phyloP scores from a whole-genome alignment of 2,329 filamentous ascomycete genomes.

The Metarhizium brunneum region DNA sequence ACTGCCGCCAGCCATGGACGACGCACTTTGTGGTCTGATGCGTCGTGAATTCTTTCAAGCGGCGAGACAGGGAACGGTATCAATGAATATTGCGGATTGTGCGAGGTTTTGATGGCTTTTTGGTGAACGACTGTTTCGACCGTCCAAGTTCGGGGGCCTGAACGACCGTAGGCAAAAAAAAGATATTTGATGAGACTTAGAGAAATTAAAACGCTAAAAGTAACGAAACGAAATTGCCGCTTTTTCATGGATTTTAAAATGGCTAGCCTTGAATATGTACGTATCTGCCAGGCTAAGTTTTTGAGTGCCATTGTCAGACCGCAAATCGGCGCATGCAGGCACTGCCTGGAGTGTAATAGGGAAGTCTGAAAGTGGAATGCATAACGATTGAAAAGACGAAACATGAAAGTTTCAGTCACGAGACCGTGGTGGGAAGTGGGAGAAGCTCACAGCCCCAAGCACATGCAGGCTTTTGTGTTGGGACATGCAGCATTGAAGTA shows the following conservation, averaged over 20 bases:
- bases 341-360: too few relatives aligned
- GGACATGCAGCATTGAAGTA: too few relatives aligned
- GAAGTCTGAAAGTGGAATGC: too few relatives aligned
- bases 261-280: not conserved
- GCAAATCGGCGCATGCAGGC: not conserved
- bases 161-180: not conserved
- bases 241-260: not conserved
- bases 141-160: constrained; percentile 1
- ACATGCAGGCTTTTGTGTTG: too few relatives aligned
- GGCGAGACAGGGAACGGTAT: constrained; percentile 17
- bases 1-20: constrained; percentile 20
- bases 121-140: constrained; percentile 6
- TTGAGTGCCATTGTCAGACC: not conserved
- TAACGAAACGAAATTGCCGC: not conserved
- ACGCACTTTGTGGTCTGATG: not conserved
- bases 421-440: too few relatives aligned
- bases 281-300: not conserved
- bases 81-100: constrained; percentile 9
- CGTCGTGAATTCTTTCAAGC: constrained; percentile 3
- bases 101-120: constrained; percentile 1
- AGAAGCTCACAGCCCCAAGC: too few relatives aligned
- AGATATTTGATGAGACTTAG: not conserved
- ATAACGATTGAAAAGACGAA: too few relatives aligned
- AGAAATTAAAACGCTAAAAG: not conserved
- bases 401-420: too few relatives aligned